Percentiles rank a stretch among this genome's conserved stretches.
Conservation (phyloP, 768 basidiomycete genomes). For the Tricholoma sp. region DNA sequence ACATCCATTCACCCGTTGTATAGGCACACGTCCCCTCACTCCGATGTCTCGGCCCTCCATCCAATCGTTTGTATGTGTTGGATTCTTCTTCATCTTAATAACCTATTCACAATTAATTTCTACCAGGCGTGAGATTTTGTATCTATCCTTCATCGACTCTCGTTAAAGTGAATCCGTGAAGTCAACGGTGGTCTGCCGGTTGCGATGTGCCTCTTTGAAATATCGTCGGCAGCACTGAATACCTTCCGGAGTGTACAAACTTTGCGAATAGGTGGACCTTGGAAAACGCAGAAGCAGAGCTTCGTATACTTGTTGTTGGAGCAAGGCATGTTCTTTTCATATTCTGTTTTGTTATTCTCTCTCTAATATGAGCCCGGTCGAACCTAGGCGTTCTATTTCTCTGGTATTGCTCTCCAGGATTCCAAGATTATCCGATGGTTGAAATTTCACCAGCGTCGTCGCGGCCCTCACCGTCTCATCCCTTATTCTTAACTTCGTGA, state of each 20-base stretch:
- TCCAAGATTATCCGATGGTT: not conserved
- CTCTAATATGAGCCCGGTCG: not conserved
- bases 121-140: not conserved
- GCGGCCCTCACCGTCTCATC: conserved; percentile 20
- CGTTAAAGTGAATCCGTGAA: not conserved
- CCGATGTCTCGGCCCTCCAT: conserved; percentile 1
- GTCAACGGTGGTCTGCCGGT: not conserved
- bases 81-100: not conserved
- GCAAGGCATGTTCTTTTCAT: conserved; percentile 16
- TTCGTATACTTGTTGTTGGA: conserved; percentile 20
- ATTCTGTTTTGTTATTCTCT: not conserved
- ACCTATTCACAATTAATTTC: too few relatives aligned
- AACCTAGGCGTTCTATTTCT: conserved; percentile 23
- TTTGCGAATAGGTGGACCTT: conserved; percentile 14
- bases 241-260: conserved; percentile 20
- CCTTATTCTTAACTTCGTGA: conserved; percentile 21
- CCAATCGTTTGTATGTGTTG: not conserved
- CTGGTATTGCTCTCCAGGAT: conserved; percentile 12
- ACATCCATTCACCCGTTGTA: not conserved
- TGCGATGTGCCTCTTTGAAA: not conserved
- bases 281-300: not conserved
- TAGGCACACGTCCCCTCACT: conserved; percentile 17
- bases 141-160: not conserved
- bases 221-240: conserved; percentile 10
- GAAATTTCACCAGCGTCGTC: conserved; percentile 10